Evolutionary conservation across 2,329 filamentous ascomycete genomes (phyloP), one percentile per base, ranked within the genome.

Genomic region (Fusarium chuoi): DNA sequence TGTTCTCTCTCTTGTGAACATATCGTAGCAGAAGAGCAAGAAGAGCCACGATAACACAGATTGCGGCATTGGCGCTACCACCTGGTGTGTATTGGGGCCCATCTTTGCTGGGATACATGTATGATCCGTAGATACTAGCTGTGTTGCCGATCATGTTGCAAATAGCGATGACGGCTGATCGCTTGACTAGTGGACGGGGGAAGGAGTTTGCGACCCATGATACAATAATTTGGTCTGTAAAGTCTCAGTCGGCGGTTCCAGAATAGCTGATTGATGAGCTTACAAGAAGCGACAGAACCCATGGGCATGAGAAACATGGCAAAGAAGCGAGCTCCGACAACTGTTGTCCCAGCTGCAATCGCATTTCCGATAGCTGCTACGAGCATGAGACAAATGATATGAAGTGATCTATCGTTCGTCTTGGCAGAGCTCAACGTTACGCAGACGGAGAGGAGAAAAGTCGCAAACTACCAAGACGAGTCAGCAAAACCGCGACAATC

Each of bases 181-280:
- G 87, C 54, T 92, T 90, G 5, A 90, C 91, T 5, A 92, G 81
- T 4, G 92, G 91, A 80, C 92, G 93, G 0, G 92, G 91, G 41
- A 94, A 87, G 14, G 92, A 91, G 71, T 93, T 93, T 7, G 90
- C 89, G 39, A 94, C 90, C 75, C 88, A 89, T 0, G 91, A 89
- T 51, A 94, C 91, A 30, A 94, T 88, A 68, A 88, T 87, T 71
- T 87, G 85, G 45, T 87, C 82, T 82, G 5, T 3, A 2, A 0
- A n/a, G 3, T 15, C 2, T 18, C 1, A 24, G 60, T 39, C 28
- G 22, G 12, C 1, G 5, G 9, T 7, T 22, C 2, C 0, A 5
- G 4, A 7, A 7, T 1, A 1, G 0, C 6, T 5, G 2, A 8
- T 2, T 1, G 3, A 3, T 3, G n/a, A 2, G 68, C 80, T 79